These are phyloP conservation scores for Cryptomeria japonica DNA, from an alignment of 75 land plant species.

Conservation along the genomic window DNA sequence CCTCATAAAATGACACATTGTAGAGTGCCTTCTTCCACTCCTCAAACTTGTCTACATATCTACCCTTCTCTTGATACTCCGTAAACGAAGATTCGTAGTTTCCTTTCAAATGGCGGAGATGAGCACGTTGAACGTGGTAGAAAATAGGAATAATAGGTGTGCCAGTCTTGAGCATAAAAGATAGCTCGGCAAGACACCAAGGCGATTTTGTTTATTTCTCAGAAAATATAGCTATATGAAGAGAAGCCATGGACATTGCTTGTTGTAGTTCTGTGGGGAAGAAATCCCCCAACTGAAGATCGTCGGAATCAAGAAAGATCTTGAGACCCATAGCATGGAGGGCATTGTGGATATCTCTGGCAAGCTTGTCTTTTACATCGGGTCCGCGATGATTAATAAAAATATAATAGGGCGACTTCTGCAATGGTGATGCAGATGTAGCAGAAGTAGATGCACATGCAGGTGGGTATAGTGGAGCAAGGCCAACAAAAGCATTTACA, in stretches of 20 bases:
- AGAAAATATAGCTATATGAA: not conserved
- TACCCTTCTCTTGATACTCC: not conserved
- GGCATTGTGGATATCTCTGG: not conserved
- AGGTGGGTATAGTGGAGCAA: not conserved
- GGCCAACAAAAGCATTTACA: not conserved
- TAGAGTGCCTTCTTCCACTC: no score
- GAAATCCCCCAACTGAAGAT: not conserved
- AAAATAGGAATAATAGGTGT: not conserved
- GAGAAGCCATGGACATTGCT: not conserved
- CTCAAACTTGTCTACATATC: not conserved
- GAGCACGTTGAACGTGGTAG: not conserved
- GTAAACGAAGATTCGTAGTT: not conserved
- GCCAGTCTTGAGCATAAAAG: not conserved
- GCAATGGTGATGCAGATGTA: not conserved
- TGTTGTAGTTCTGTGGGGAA: not conserved
- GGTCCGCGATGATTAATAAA: not conserved
- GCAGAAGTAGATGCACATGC: not conserved
- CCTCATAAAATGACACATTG: no score
- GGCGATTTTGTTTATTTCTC: not conserved
- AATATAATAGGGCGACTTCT: not conserved
- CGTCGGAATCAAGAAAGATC: not conserved
- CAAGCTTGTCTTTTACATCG: not conserved
- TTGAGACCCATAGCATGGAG: not conserved
- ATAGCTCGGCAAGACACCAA: not conserved
- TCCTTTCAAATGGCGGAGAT: not conserved